Evolutionary conservation across 2,329 filamentous ascomycete genomes (phyloP), one percentile per base, ranked within the genome.

Genomic region (Xylariaceae sp.): DNA sequence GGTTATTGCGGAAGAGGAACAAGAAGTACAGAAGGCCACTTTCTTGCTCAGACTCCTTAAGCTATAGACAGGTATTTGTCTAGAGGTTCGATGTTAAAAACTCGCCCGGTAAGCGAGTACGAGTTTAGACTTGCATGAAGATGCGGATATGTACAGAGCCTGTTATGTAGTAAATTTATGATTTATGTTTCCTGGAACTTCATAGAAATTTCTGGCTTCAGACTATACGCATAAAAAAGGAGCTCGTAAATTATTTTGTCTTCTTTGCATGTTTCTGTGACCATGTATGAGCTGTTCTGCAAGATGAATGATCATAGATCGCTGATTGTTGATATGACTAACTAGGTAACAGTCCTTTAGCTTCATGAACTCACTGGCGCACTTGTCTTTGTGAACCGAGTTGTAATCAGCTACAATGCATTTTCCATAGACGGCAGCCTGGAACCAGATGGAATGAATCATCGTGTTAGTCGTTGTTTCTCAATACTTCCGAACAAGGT

Each of bases 381-480:
- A 99, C 79, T 94, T 94, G 71, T 97, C 90, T 72, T 96, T 96
- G 67, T 92, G 84, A 2, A 96, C 85, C 3, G 91, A 85, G 71
- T 93, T 93, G 76, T 96, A 97, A 71, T 97, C 93, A 45, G 85
- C 84, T 54, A 93, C 83, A 64, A 99, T 87, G 73, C 94, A 99
- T 79, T 92, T 92, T 66, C 93, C 94, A 71, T 97, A 99, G 10
- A 84, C 79, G 2, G 90, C 81, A 55, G 90, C 88, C 93, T 97
- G 34, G 23, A 35, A n/a, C 6, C n/a, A 2, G 1, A 9, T 2
- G 17, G 23, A 15, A 56, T 41, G 11, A 50, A 39, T 51, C 41
- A n/a, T 45, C 9, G 41, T 45, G 41, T 45, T n/a, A 45, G 37
- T 41, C 8, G 37, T 9, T 4, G 8, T 9, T 13, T 41, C 4